phyloP scores from a whole-genome alignment of 805 yeast genomes.

The Starmerella asiatica region DNA sequence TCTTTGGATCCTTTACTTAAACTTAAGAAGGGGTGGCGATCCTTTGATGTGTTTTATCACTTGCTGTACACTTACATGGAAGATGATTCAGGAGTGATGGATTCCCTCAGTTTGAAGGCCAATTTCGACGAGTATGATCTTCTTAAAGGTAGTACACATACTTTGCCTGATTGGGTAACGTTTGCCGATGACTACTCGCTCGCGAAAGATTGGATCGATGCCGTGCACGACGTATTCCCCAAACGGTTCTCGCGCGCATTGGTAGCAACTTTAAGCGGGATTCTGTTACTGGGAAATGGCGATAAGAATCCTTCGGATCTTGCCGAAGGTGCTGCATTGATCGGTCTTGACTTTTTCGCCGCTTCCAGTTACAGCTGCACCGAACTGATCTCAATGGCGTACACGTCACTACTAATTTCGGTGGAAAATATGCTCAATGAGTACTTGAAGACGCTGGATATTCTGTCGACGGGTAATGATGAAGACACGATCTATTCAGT shows the following conservation, averaged over 20 bases:
- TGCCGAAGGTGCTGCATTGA: conserved; percentile 31
- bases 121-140: conserved; percentile 24
- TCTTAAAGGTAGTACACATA: conserved; percentile 24
- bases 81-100: conserved; percentile 1
- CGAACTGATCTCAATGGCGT: conserved; percentile 27
- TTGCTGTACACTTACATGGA: conserved; percentile 25
- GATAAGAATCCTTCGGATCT: conserved; percentile 22
- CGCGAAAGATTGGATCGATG: conserved; percentile 32
- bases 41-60: conserved; percentile 30
- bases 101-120: conserved; percentile 23
- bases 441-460: conserved; percentile 25
- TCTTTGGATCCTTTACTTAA: conserved; percentile 24
- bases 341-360: conserved; percentile 27
- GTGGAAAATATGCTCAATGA: conserved; percentile 27
- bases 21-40: conserved; percentile 20
- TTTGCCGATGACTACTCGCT: conserved; percentile 29
- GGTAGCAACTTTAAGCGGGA: conserved; percentile 29
- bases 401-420: conserved; percentile 25
- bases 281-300: conserved; percentile 28
- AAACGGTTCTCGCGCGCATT: conserved; percentile 26
- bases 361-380: conserved; percentile 22
- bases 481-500: conserved; percentile 25
- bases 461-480: conserved; percentile 11
- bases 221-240: conserved; percentile 27
- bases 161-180: conserved; percentile 27